Evolutionary conservation across 495 filamentous ascomycete genomes (phyloP), one percentile per base, ranked within the genome.

Genomic region (Hyaloscypha hepaticicola): DNA sequence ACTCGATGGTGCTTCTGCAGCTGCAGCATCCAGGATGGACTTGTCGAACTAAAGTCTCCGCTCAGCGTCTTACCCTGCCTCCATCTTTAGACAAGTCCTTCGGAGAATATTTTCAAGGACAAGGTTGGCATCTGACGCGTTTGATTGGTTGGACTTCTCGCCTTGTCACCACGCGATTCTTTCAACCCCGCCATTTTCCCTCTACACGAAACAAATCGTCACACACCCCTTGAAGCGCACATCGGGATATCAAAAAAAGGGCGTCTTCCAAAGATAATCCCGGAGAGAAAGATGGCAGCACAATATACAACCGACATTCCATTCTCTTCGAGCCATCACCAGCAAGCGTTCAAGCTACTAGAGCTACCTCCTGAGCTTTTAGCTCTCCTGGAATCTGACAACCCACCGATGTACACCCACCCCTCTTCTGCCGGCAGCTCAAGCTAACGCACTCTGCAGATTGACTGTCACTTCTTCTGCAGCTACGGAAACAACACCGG

Each of bases 331-430:
- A 77, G 76, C 55, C 76, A 80, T 25, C 73, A 79, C 16, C 82
- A 87, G 67, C 81, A 87, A 66, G 78, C 79, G 7, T 85, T 89
- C 70, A 73, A 71, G 60, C 79, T 96, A 12, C 77, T 96, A n/a
- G 93, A 96, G 73, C 83, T 97, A 1, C 87, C 92, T 3, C 80
- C 88, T 8, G 88, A 92, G 25, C 75, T 96, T 9, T 80, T 91
- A 11, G 80, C 85, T 14, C 75, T 90, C 7, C 76, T 96, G 12
- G 80, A 87, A 51, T 84, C 86, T 0, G 74, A 81, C 6, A 75
- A 84, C 69, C 80, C 85, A 53, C 85, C 88, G 0, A 76, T 75
- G 88, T 90, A 80, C 82, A 48, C 0, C 25, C 41, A 6, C 25
- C 34, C 14, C 48, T 26, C 14, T 2, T 16, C 72, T 75, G 60